Base-by-base conservation (phyloP, 2,329 filamentous ascomycete genomes). In the Chaetomiaceae sp. region DNA sequence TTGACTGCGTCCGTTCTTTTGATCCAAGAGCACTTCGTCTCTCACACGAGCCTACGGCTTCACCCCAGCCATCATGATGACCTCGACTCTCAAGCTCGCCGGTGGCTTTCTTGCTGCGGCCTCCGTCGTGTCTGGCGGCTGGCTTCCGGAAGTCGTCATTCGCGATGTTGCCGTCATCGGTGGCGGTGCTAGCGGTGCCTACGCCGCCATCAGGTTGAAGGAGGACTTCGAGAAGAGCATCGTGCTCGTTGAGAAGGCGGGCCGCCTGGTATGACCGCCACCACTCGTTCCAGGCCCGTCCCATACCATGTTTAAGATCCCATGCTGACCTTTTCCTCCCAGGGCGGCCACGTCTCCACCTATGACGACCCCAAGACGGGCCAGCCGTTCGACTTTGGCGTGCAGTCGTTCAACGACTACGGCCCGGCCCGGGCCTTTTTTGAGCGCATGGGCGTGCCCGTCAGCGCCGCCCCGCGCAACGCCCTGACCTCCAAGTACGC, bases 281-380 rank as follows among this genome's bases (percentile, higher is more conserved):
- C n/a, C n/a, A 13, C n/a, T 20, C n/a, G n/a, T n/a, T n/a, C 25
- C 25, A 27, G 25, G 6, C 6, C 3, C 25, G 6, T 7, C 10
- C 25, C 25, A 27, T 33, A 7, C 9, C 30, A 8, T 12, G 12
- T 5, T 33, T 2, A 7, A 13, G 14, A 5, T 8, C 13, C 14
- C 20, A 23, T 46, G 64, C 35, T 47, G 42, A 33, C 50, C 49
- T 27, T 55, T 42, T 33, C n/a, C 42, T 27, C 23, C 8, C 57
- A 77, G 54, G 77, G 76, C 16, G 76, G 76, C 2, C 74, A 78
- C 55, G 71, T 73, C 5, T 63, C 74, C 19, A 77, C 73, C 9
- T 78, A 74, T 56, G 64, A 60, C 3, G 70, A 72, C 31, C 70
- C 69, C n/a, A 60, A 66, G n/a, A 69, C 64, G 2, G 65, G 64